These are phyloP conservation scores for Cryptococcus deneoformans DNA, from an alignment of 1,284 basidiomycete species.

Conservation along the genomic window DNA sequence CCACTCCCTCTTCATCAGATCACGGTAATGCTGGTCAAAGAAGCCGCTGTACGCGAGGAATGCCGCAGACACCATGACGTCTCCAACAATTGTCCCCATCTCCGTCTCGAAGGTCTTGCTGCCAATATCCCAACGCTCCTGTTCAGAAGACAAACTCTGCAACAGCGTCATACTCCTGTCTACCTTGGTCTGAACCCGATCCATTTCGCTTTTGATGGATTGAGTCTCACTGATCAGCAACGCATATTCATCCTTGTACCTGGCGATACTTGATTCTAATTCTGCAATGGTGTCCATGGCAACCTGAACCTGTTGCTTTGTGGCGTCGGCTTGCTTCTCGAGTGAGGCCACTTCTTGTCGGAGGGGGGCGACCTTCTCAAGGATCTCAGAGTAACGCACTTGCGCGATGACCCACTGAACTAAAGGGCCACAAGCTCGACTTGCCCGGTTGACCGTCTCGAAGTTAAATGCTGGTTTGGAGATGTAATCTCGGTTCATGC, in stretches of 20 bases:
- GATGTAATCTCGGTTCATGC: slow-evolving; percentile 93
- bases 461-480: slow-evolving; percentile 91
- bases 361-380: slow-evolving; percentile 96
- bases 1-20: slow-evolving; percentile 97
- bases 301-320: slow-evolving; percentile 84
- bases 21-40: slow-evolving; percentile 98
- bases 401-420: slow-evolving; percentile 99
- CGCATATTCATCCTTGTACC: slow-evolving; percentile 98
- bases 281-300: slow-evolving; percentile 92
- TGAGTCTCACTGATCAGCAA: slow-evolving; percentile 95
- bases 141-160: slow-evolving; percentile 92
- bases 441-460: slow-evolving; percentile 91
- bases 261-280: slow-evolving; percentile 86
- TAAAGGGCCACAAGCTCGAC: slow-evolving; percentile 95
- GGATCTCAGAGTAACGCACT: slow-evolving; percentile 94
- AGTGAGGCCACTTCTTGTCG: slow-evolving; percentile 93
- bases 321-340: slow-evolving; percentile 86
- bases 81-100: slow-evolving; percentile 98
- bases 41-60: slow-evolving; percentile 98
- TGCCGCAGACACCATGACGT: slow-evolving; percentile 92
- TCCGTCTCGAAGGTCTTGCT: slow-evolving; percentile 96
- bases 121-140: slow-evolving; percentile 89
- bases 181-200: slow-evolving; percentile 94
- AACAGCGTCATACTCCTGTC: slow-evolving; percentile 95
- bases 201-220: slow-evolving; percentile 97